Evolutionary conservation across 495 filamentous ascomycete species (phyloP).

Genomic region (Penicillium cinerascens): DNA sequence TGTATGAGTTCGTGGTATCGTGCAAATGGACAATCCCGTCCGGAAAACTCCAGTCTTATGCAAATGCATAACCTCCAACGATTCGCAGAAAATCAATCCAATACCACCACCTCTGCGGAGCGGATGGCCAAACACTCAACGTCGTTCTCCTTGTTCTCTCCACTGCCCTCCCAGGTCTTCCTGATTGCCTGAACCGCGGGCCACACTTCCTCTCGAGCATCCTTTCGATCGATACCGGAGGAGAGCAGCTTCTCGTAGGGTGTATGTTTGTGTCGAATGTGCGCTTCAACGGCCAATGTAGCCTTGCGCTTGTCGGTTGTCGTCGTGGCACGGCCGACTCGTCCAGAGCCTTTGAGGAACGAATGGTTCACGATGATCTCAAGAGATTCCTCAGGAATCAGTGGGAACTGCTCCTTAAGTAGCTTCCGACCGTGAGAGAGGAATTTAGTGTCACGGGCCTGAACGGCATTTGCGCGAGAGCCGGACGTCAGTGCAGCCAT

Average conservation of each 20-base stretch:
- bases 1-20: background rate
- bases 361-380: conserved; percentile 41
- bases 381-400: conserved; percentile 39
- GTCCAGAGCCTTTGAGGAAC: conserved; percentile 48
- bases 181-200: conserved; percentile 24
- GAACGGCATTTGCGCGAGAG: conserved; percentile 37
- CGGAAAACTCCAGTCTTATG: background rate
- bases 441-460: conserved; percentile 36
- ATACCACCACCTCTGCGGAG: background rate
- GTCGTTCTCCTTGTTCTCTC: background rate
- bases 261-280: conserved; percentile 49
- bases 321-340: conserved; percentile 43
- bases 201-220: conserved; percentile 30
- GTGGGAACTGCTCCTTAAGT: conserved; percentile 36
- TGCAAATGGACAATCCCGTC: background rate
- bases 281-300: conserved; percentile 45
- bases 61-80: background rate
- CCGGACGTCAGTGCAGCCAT: conserved; percentile 33
- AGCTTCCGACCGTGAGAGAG: conserved; percentile 28
- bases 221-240: conserved; percentile 15
- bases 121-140: too few species aligned
- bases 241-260: conserved; percentile 42
- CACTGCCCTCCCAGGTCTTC: conserved; percentile 28
- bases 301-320: conserved; percentile 37
- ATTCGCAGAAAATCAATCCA: background rate